Evolutionary conservation across 129 eudicot genomes (phyloP).

Genomic region (Helichrysum umbraculigerum): DNA sequence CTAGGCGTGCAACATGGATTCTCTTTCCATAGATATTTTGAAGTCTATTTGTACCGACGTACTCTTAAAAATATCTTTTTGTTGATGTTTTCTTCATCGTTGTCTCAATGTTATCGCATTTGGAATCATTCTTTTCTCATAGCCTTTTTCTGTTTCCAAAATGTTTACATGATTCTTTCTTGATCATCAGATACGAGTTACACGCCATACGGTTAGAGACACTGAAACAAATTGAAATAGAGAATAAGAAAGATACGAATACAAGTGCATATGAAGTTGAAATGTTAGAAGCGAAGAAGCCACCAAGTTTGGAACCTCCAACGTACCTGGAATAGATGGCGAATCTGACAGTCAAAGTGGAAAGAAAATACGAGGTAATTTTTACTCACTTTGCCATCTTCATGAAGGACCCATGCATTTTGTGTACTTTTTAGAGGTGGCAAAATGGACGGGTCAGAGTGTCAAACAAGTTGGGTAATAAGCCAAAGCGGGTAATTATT

Average conservation of each 20-base stretch:
- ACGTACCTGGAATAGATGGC: slow-evolving; percentile 27
- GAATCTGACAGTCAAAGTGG: slow-evolving; percentile 20
- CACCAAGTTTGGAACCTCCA: slow-evolving; percentile 27
- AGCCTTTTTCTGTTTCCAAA: slow-evolving; percentile 11
- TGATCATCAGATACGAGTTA: slow-evolving; percentile 69
- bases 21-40: too few relatives aligned
- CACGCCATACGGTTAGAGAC: slow-evolving; percentile 65
- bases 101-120: slow-evolving; percentile 7
- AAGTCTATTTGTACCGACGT: too few relatives aligned
- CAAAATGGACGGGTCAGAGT: background rate
- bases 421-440: slow-evolving; percentile 16
- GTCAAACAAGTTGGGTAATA: background rate
- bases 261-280: slow-evolving; percentile 72
- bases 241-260: slow-evolving; percentile 38
- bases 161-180: slow-evolving; percentile 18
- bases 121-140: background rate
- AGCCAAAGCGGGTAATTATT: background rate
- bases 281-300: slow-evolving; percentile 76
- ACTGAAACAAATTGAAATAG: slow-evolving; percentile 56
- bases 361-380: slow-evolving; percentile 23
- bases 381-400: slow-evolving; percentile 23
- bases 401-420: background rate
- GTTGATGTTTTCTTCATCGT: background rate
- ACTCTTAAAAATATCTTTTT: too few relatives aligned
- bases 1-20: too few relatives aligned